These are phyloP conservation scores for Eutrema japonicum DNA, from an alignment of 345 rosid genomes.

Conservation along the genomic window DNA sequence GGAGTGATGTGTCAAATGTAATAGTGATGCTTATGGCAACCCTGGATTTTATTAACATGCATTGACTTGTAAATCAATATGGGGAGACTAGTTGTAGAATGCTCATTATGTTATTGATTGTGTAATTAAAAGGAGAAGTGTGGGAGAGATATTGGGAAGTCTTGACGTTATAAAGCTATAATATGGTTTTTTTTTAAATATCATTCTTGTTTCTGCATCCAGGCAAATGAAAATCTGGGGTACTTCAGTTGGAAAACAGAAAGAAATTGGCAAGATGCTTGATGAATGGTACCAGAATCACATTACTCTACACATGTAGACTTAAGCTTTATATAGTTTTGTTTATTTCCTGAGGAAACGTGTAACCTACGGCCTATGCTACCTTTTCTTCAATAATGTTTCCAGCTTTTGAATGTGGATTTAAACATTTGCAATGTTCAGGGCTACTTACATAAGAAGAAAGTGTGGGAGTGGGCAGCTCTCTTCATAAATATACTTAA, in stretches of 20 bases:
- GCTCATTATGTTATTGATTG: constrained; percentile 7
- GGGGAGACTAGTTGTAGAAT: constrained; percentile 4
- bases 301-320: constrained; percentile 31
- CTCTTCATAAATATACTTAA: constrained; percentile 72
- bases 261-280: constrained; percentile 79
- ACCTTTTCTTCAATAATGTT: not conserved
- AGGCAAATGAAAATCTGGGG: constrained; percentile 95
- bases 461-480: constrained; percentile 70
- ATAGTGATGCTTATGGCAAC: not conserved
- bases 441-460: constrained; percentile 70
- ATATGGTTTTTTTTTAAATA: not conserved
- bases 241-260: constrained; percentile 79
- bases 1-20: not conserved
- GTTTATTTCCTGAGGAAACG: constrained; percentile 14
- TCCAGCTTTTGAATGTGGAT: too few species aligned
- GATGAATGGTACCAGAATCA: constrained; percentile 75
- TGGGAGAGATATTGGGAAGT: constrained; percentile 1
- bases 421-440: constrained; percentile 37
- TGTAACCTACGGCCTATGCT: too few species aligned
- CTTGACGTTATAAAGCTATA: constrained; percentile 9
- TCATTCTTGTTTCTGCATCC: constrained; percentile 28
- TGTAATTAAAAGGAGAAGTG: constrained; percentile 1
- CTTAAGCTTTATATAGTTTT: not conserved
- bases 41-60: too few species aligned
- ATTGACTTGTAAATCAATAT: constrained; percentile 2